phyloP scores from a whole-genome alignment of 192 early-diverging fungal species.

The Phlyctochytrium planicorne region DNA sequence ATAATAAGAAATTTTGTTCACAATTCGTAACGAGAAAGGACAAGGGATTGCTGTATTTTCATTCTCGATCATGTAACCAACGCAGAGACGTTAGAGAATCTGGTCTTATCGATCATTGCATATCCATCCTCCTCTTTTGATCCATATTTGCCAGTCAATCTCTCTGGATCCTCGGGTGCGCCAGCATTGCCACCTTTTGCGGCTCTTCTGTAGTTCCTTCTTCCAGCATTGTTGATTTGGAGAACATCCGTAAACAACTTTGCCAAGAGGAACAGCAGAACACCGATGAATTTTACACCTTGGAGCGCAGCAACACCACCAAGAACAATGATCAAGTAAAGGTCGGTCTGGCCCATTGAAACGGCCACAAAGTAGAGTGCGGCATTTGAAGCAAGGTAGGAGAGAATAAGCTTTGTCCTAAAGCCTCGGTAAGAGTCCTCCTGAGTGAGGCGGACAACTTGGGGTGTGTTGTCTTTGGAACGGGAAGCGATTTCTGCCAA shows the following conservation, averaged over 20 bases:
- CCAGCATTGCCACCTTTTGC: neutral
- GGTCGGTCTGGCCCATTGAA: neutral
- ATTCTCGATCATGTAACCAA: neutral
- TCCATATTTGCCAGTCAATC: neutral
- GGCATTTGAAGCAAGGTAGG: constrained; percentile 37
- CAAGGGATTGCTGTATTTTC: too few relatives aligned
- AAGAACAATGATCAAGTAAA: constrained; percentile 25
- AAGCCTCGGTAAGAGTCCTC: constrained; percentile 78
- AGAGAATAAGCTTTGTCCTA: constrained; percentile 40
- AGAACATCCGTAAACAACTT: constrained; percentile 12
- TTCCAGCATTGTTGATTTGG: neutral
- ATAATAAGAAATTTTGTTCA: too few relatives aligned
- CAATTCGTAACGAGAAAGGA: too few relatives aligned
- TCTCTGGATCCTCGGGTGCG: neutral
- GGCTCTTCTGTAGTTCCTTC: neutral
- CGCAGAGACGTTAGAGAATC: neutral
- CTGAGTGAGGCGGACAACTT: constrained; percentile 61
- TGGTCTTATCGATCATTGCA: neutral
- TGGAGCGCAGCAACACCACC: constrained; percentile 13
- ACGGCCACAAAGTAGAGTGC: constrained; percentile 25
- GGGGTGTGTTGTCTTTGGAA: constrained; percentile 39
- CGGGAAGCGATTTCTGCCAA: constrained; percentile 49
- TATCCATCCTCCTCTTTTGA: neutral
- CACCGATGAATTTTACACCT: constrained; percentile 31
- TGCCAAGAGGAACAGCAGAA: constrained; percentile 14